These are phyloP conservation scores for Phytopythium montanum DNA, from an alignment of 352 stramenopile species.

Conservation along the genomic window DNA sequence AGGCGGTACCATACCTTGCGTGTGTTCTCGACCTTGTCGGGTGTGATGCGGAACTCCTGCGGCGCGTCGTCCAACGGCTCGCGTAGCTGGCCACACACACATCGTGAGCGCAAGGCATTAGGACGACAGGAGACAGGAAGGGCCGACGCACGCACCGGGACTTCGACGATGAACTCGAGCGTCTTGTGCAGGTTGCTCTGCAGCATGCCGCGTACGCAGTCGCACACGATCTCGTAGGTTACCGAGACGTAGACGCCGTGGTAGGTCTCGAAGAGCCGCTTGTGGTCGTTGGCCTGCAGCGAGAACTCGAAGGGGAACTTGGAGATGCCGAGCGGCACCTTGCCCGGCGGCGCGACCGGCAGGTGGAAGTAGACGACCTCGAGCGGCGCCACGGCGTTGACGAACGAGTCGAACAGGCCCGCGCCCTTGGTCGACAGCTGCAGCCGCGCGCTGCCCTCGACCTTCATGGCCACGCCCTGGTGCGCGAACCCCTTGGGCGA, in stretches of 20 bases:
- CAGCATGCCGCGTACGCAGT: constrained; percentile 86
- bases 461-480: constrained; percentile 78
- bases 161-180: constrained; percentile 91
- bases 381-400: constrained; percentile 67
- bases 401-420: constrained; percentile 83
- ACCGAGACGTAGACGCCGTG: constrained; percentile 91
- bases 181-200: constrained; percentile 82
- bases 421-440: constrained; percentile 79
- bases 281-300: constrained; percentile 54
- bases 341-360: constrained; percentile 56
- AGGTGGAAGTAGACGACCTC: constrained; percentile 87
- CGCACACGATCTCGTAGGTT: constrained; percentile 86
- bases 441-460: constrained; percentile 76
- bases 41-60: constrained; percentile 79
- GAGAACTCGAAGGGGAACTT: constrained; percentile 91
- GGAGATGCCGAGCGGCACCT: constrained; percentile 73
- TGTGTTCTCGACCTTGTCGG: constrained; percentile 83
- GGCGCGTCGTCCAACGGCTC: constrained; percentile 61
- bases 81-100: constrained; percentile 23
- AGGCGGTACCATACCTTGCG: constrained; percentile 14
- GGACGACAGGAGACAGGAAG: too few relatives aligned
- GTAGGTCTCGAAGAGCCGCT: constrained; percentile 89
- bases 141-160: constrained; percentile 38
- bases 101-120: not conserved
- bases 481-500: constrained; percentile 83